These are phyloP conservation scores for Ceratobasidium sp. DNA, from an alignment of 1,284 basidiomycete species.

Conservation along the genomic window DNA sequence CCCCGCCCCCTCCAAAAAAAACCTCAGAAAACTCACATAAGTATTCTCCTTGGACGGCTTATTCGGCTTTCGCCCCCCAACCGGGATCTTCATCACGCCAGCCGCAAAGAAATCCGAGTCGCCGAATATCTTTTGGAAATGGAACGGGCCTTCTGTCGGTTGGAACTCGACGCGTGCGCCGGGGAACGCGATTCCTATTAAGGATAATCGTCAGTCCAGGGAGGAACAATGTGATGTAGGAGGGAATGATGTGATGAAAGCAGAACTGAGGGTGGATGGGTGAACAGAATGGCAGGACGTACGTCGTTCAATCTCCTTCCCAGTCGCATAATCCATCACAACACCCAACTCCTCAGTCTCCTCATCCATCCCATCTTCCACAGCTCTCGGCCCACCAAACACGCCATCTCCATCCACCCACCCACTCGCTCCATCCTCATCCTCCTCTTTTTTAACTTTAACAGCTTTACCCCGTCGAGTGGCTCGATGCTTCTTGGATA, in stretches of 20 bases:
- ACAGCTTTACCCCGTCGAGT: conserved; percentile 62
- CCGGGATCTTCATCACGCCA: conserved; percentile 87
- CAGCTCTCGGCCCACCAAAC: conserved; percentile 53
- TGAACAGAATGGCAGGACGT: too few species aligned
- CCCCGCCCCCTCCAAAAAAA: conserved; percentile 11
- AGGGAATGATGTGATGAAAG: too few species aligned
- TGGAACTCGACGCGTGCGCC: conserved; percentile 60
- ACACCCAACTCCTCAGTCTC: conserved; percentile 77
- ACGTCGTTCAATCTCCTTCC: conserved; percentile 78
- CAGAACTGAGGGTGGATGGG: too few species aligned
- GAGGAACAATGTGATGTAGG: too few species aligned
- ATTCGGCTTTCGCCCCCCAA: conserved; percentile 82
- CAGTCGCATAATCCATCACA: conserved; percentile 78
- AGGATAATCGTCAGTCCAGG: too few species aligned
- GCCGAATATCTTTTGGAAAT: conserved; percentile 95
- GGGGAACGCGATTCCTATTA: conserved; percentile 66
- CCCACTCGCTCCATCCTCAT: conserved; percentile 56
- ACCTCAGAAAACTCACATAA: conserved; percentile 76
- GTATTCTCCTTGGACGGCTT: conserved; percentile 95
- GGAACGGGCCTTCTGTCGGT: conserved; percentile 76
- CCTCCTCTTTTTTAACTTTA: conserved; percentile 55
- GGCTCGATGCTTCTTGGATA: conserved; percentile 62
- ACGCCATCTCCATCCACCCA: conserved; percentile 51
- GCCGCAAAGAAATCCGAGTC: conserved; percentile 93
- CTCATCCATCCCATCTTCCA: conserved; percentile 91